phyloP scores from a whole-genome alignment of 2,329 filamentous ascomycete species.

The Cladosporium sphaerospermum region DNA sequence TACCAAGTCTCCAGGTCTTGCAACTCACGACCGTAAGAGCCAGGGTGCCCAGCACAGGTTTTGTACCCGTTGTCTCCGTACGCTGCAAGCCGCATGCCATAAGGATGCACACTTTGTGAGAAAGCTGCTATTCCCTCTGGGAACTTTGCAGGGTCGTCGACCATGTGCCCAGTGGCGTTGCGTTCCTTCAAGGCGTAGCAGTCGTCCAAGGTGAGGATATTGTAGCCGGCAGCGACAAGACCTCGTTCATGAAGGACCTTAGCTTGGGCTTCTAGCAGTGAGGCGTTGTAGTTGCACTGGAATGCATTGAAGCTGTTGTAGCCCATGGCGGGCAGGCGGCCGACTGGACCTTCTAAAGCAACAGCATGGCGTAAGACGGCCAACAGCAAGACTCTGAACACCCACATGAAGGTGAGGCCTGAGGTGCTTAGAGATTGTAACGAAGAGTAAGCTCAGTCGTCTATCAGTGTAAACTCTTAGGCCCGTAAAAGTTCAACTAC shows the following conservation, averaged over 20 bases:
- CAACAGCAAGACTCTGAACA: not conserved
- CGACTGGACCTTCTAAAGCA: slow-evolving; percentile 8
- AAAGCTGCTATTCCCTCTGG: slow-evolving; percentile 15
- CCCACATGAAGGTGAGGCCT: too few relatives aligned
- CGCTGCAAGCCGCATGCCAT: slow-evolving; percentile 15
- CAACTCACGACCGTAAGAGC: slow-evolving; percentile 18
- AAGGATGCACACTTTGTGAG: slow-evolving; percentile 8
- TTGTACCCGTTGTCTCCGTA: slow-evolving; percentile 18
- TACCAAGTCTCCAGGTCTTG: slow-evolving; percentile 19
- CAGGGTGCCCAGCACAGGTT: slow-evolving; percentile 22
- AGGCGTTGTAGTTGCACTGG: slow-evolving; percentile 13
- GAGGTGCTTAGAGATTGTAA: too few relatives aligned
- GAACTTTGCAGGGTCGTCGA: slow-evolving; percentile 14
- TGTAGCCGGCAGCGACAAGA: slow-evolving; percentile 16
- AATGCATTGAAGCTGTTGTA: slow-evolving; percentile 19
- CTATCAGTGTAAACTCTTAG: too few relatives aligned
- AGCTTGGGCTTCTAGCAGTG: slow-evolving; percentile 11
- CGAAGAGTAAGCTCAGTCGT: too few relatives aligned
- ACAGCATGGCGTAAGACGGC: not conserved
- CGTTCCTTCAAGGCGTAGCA: slow-evolving; percentile 15
- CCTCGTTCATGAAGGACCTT: slow-evolving; percentile 11
- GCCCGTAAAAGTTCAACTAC: too few relatives aligned
- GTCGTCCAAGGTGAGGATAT: slow-evolving; percentile 16
- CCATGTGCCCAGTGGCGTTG: slow-evolving; percentile 13
- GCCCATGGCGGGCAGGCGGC: slow-evolving; percentile 15